Percentiles rank a stretch among this genome's conserved stretches.
Evolutionary conservation across 768 basidiomycete genomes (phyloP).

Genomic region (Tremella fuciformis): DNA sequence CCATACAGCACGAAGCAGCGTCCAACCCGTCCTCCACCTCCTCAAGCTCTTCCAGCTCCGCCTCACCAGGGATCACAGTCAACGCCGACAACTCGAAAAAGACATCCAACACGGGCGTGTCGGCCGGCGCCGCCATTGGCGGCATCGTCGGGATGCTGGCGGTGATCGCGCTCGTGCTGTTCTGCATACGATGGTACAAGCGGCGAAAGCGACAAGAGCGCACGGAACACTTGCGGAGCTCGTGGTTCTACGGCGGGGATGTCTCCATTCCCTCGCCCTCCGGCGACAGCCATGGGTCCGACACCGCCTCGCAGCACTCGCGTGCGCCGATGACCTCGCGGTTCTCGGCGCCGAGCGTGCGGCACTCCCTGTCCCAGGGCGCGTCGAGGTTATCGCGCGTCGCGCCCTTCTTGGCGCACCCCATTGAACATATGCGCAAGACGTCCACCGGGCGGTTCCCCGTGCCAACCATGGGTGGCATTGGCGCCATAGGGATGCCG

Average conservation of each 20-base stretch:
- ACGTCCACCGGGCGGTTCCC: constrained; percentile 1
- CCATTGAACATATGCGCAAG: constrained; percentile 2
- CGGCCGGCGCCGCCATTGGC: constrained; percentile 28
- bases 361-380: background rate
- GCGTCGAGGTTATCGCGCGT: background rate
- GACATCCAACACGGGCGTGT: constrained; percentile 10
- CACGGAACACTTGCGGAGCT: constrained; percentile 23
- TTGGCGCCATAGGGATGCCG: background rate
- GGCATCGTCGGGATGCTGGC: constrained; percentile 22
- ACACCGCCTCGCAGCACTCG: background rate
- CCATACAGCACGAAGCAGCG: background rate
- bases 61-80: background rate
- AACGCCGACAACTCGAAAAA: constrained; percentile 2
- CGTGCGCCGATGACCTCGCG: background rate
- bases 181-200: constrained; percentile 19
- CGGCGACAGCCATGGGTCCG: background rate
- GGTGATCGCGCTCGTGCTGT: constrained; percentile 21
- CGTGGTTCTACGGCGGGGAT: constrained; percentile 36
- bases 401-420: background rate
- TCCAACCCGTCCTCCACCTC: background rate
- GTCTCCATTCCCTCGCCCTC: constrained; percentile 1
- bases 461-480: background rate
- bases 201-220: constrained; percentile 17
- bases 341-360: background rate
- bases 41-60: background rate